Evolutionary conservation across 257 asterid genomes (phyloP).

Genomic region (Salvia hispanica): DNA sequence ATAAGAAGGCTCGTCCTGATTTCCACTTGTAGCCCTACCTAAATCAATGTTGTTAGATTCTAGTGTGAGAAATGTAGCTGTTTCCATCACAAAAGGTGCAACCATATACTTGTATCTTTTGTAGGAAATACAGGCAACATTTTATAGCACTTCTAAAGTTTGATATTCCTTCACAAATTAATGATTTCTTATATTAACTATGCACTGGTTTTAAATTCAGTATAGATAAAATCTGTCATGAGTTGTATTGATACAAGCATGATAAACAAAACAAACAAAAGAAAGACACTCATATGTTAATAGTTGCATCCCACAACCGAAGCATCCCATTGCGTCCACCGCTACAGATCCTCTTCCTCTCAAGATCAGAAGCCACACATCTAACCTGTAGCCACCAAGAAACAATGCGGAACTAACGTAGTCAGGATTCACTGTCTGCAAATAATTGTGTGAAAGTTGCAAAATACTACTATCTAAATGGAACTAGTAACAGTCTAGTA

Average conservation of each 20-base stretch:
- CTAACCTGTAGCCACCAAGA: slow-evolving; percentile 62
- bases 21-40: no score
- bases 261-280: background rate
- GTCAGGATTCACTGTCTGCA: background rate
- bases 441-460: no score
- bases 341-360: slow-evolving; percentile 84
- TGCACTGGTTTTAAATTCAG: background rate
- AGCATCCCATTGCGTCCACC: slow-evolving; percentile 90
- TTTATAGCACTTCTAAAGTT: no score
- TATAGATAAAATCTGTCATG: background rate
- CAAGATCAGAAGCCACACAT: slow-evolving; percentile 82
- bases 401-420: background rate
- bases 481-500: no score
- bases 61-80: no score
- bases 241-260: slow-evolving; percentile 14
- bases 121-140: no score
- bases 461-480: no score
- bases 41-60: no score
- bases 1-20: no score
- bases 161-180: no score
- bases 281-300: slow-evolving; percentile 54
- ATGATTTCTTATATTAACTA: background rate
- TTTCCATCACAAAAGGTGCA: no score
- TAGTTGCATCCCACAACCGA: slow-evolving; percentile 46
- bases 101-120: no score